phyloP scores from a whole-genome alignment of 2,329 filamentous ascomycete genomes.

The Pleoardoris graminearum region DNA sequence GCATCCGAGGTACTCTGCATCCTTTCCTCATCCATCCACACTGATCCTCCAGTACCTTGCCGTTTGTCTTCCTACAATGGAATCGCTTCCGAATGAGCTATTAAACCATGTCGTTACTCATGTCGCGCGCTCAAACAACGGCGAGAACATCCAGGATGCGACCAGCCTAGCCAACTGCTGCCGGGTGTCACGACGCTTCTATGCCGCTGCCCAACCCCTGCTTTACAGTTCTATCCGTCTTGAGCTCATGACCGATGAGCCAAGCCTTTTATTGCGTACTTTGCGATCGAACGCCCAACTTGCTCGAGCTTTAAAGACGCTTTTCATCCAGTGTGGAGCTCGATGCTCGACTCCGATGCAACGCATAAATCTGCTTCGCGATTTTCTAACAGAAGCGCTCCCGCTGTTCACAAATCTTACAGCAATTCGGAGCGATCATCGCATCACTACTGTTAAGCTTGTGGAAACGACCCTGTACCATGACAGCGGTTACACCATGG shows the following conservation, averaged over 20 bases:
- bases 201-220: slow-evolving; percentile 3
- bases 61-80: background rate
- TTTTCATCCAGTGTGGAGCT: slow-evolving; percentile 2
- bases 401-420: background rate
- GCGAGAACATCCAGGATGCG: slow-evolving; percentile 1
- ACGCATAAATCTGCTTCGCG: background rate
- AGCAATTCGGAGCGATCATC: background rate
- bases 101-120: slow-evolving; percentile 5
- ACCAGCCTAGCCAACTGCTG: slow-evolving; percentile 6
- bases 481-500: slow-evolving; percentile 7
- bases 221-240: slow-evolving; percentile 8
- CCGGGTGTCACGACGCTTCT: slow-evolving; percentile 6
- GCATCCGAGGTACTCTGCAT: slow-evolving; percentile 6
- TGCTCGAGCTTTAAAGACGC: background rate
- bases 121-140: background rate
- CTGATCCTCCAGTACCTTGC: background rate
- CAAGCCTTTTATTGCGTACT: background rate
- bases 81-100: slow-evolving; percentile 7
- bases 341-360: background rate
- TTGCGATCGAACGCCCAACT: slow-evolving; percentile 2
- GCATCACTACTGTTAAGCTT: background rate
- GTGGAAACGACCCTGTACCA: slow-evolving; percentile 8
- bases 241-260: background rate
- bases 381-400: slow-evolving; percentile 5
- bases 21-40: background rate